Evolutionary conservation across 2,329 filamentous ascomycete genomes (phyloP), one percentile per base, ranked within the genome.

Genomic region (Pyrenophora graminea): DNA sequence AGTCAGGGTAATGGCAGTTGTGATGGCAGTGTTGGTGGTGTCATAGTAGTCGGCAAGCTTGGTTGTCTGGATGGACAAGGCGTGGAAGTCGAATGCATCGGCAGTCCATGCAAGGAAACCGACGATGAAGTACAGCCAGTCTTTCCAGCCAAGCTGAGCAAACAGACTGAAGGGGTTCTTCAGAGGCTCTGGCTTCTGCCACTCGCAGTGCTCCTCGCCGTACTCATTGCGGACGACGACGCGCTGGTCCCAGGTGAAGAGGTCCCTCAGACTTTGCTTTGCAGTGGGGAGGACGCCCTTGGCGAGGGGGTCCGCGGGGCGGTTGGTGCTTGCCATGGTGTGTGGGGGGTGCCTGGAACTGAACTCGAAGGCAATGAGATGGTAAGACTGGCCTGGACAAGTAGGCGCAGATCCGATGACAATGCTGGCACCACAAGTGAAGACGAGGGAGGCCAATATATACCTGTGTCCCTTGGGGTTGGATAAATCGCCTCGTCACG

Each of bases 11-110:
- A 91, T 91, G 53, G 87, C 88, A 6, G 87, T 88, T 2, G 85
- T 85, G 61, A 93, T 87, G 46, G 87, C 79, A 0, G 88, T 89
- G 59, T 85, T 85, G 55, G 83, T 83, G 43, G 76, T 77, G 15
- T 77, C 59, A 62, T 84, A 87, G 59, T 83, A 83, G 2, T 78
- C 72, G 4, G 82, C 81, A 19, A 92, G 77, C 74, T 91, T 90
- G 60, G 82, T 81, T 3, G 88, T 89, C 70, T 91, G 89, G 58
- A 93, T 89, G 4, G 86, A 89, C 7, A 93, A 79, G 21, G 89
- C 87, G 73, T 91, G 88, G 69, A 92, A 93, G 72, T 91, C 89
- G 69, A 92, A 93, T 3, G 89, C 89, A 70, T 93, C 90, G 49
- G 88, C 89, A 1, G 84, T 88, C 90, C 90, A 93, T 13, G 88